Evolutionary conservation across 2,329 filamentous ascomycete species (phyloP).

Genomic region (Penicillium capsulatum): DNA sequence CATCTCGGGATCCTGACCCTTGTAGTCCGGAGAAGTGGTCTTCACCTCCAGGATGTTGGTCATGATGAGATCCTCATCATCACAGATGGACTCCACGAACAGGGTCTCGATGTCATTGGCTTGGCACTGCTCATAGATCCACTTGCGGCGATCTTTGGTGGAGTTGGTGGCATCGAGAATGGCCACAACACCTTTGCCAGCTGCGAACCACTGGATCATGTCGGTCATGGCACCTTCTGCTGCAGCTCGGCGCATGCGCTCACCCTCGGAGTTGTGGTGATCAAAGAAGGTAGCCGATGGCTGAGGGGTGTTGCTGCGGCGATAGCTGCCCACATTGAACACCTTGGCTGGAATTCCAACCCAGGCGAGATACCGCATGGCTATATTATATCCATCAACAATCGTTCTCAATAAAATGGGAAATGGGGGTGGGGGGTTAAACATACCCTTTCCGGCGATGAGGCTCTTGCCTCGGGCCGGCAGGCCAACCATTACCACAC

Average conservation of each 20-base stretch:
- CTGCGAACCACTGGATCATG: slow-evolving; percentile 88
- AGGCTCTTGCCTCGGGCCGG: slow-evolving; percentile 94
- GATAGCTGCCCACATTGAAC: slow-evolving; percentile 97
- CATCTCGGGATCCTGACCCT: slow-evolving; percentile 85
- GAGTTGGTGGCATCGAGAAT: slow-evolving; percentile 97
- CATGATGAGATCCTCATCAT: slow-evolving; percentile 95
- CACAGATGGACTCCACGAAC: slow-evolving; percentile 95
- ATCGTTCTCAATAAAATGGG: background rate
- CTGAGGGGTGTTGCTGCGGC: slow-evolving; percentile 81
- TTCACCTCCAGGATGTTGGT: slow-evolving; percentile 97
- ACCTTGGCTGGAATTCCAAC: slow-evolving; percentile 88
- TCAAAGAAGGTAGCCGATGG: slow-evolving; percentile 96
- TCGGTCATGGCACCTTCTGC: slow-evolving; percentile 88
- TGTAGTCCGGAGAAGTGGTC: slow-evolving; percentile 91
- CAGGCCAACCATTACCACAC: slow-evolving; percentile 97
- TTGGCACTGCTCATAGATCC: slow-evolving; percentile 79
- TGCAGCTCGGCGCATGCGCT: slow-evolving; percentile 79
- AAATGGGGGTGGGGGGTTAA: too few species aligned
- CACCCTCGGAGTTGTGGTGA: slow-evolving; percentile 80
- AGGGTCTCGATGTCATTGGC: slow-evolving; percentile 79
- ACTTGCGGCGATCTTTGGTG: slow-evolving; percentile 80
- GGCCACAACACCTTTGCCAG: slow-evolving; percentile 73
- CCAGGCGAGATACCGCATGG: slow-evolving; percentile 93
- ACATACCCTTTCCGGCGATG: slow-evolving; percentile 90
- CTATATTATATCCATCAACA: slow-evolving; percentile 43